Conservation (phyloP, 225 moss, liverwort and hornwort genomes). For the Lunularia cruciata region DNA sequence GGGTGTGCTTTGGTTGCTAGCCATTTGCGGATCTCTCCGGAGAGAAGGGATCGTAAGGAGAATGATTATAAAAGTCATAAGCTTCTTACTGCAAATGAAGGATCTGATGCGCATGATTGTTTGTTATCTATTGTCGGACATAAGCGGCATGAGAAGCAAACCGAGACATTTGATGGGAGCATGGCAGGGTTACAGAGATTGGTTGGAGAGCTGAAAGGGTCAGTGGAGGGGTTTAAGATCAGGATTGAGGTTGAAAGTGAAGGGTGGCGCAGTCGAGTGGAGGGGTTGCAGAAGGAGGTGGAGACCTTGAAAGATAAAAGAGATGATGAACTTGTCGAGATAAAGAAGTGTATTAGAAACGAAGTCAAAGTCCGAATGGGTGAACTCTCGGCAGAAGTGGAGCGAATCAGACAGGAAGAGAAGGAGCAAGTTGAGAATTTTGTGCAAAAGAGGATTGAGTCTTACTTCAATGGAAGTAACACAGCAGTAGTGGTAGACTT, state of each 20-base stretch:
- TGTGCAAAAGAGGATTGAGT: constrained; percentile 67
- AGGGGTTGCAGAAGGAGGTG: constrained; percentile 83
- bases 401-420: constrained; percentile 69
- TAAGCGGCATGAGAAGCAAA: constrained; percentile 48
- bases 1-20: constrained; percentile 52
- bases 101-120: constrained; percentile 27
- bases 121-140: constrained; percentile 34
- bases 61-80: constrained; percentile 44
- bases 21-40: constrained; percentile 54
- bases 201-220: constrained; percentile 80
- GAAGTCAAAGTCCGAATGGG: constrained; percentile 75
- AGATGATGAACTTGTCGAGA: constrained; percentile 77
- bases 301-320: constrained; percentile 82
- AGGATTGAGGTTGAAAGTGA: constrained; percentile 86
- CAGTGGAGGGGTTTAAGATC: constrained; percentile 85
- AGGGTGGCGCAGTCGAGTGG: constrained; percentile 82
- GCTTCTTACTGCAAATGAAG: not conserved
- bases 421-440: constrained; percentile 72
- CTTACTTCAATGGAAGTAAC: constrained; percentile 48
- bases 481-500: constrained; percentile 56
- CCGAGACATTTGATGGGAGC: constrained; percentile 64
- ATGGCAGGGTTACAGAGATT: constrained; percentile 68
- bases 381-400: constrained; percentile 72
- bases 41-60: constrained; percentile 52
- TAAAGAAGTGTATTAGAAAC: constrained; percentile 73